These are phyloP conservation scores for Parsonsia alboflavescens DNA, from an alignment of 257 asterid genomes.

Conservation along the genomic window DNA sequence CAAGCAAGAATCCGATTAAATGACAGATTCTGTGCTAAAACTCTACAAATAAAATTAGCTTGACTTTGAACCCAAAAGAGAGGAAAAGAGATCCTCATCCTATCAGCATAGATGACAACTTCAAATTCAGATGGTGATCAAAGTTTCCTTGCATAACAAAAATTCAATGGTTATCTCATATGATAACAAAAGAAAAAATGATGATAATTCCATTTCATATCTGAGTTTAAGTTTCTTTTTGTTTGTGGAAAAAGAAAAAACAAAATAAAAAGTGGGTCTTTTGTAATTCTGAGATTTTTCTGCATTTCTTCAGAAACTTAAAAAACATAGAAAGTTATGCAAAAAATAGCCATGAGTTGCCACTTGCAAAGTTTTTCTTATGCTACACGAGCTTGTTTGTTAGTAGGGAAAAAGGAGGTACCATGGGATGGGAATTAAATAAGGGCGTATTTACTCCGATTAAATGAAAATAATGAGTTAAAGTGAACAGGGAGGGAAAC, in stretches of 20 bases:
- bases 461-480: no score
- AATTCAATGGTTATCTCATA: background rate
- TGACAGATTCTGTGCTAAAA: background rate
- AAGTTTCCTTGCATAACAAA: background rate
- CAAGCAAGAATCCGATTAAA: background rate
- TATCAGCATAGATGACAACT: background rate
- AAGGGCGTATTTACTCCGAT: no score
- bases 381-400: no score
- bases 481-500: no score
- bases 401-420: no score
- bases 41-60: background rate
- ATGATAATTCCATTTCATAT: background rate
- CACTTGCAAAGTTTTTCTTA: background rate
- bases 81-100: background rate
- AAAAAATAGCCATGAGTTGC: background rate
- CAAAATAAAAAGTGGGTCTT: no score
- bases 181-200: background rate
- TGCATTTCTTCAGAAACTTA: no score
- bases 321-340: no score
- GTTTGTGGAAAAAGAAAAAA: no score
- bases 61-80: background rate
- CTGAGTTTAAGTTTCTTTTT: background rate
- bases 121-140: background rate
- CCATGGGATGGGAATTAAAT: no score
- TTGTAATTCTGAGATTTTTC: background rate